Conservation (phyloP, 2,329 filamentous ascomycete species). For the Sarocladium brachiariae region DNA sequence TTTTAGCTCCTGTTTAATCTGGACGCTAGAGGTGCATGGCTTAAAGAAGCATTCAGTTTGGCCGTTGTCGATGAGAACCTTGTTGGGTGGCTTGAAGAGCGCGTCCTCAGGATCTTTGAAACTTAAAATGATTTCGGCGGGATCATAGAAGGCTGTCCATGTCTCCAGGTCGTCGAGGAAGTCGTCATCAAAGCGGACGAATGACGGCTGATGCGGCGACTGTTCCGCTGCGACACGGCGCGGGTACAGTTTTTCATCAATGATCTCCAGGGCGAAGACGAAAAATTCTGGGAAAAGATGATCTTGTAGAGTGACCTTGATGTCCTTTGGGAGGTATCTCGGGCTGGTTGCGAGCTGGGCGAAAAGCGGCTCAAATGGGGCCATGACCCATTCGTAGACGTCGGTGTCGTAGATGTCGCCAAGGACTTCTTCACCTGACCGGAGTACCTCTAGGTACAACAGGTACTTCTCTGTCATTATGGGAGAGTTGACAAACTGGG, state of each 20-base stretch:
- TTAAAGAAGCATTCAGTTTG: conserved; percentile 17
- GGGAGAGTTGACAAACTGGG: background rate
- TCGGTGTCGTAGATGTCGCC: conserved; percentile 7
- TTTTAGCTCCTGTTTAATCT: conserved; percentile 9
- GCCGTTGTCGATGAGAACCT: conserved; percentile 15
- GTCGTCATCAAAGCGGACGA: conserved; percentile 13
- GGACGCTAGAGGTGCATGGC: conserved; percentile 12
- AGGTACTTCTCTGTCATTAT: background rate
- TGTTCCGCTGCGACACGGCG: conserved; percentile 10
- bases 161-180: conserved; percentile 17
- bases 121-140: conserved; percentile 13
- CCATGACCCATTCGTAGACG: conserved; percentile 16
- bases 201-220: conserved; percentile 13
- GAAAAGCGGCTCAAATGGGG: conserved; percentile 16
- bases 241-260: conserved; percentile 14
- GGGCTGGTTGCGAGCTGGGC: conserved; percentile 16
- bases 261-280: conserved; percentile 14
- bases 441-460: background rate
- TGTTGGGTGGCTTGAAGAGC: conserved; percentile 16
- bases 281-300: conserved; percentile 16
- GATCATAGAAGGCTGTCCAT: conserved; percentile 18
- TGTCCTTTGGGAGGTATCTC: conserved; percentile 1
- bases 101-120: conserved; percentile 15
- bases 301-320: conserved; percentile 14
- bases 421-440: background rate